phyloP scores from a whole-genome alignment of 768 basidiomycete species.

The Chalciporus piperatus region DNA sequence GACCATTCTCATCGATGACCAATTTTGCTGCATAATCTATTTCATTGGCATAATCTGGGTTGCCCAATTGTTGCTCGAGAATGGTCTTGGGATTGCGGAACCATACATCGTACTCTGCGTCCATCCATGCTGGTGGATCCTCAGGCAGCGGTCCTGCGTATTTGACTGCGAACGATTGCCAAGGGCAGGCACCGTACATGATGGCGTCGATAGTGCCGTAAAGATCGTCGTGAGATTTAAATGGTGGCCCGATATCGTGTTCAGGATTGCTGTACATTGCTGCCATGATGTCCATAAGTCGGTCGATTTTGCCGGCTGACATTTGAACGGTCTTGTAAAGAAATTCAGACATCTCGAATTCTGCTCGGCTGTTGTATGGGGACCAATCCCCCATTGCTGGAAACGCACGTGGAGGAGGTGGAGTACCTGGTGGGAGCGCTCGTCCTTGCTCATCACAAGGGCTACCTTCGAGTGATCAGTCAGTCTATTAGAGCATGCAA shows the following conservation, averaged over 20 bases:
- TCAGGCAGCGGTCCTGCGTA: conserved; percentile 20
- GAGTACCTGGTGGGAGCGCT: no score
- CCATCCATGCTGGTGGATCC: conserved; percentile 26
- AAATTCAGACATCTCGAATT: background rate
- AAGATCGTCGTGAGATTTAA: conserved; percentile 29
- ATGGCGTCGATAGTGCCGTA: conserved; percentile 35
- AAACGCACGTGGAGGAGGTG: no score
- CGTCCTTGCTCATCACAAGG: no score
- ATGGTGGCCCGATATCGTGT: conserved; percentile 19
- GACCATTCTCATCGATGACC: no score
- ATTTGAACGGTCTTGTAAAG: conserved; percentile 14
- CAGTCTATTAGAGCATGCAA: no score
- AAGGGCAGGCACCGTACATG: conserved; percentile 34
- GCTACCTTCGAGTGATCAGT: no score
- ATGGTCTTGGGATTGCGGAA: conserved; percentile 13
- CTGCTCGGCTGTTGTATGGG: no score
- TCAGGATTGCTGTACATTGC: background rate
- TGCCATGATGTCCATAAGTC: conserved; percentile 19
- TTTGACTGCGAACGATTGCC: conserved; percentile 31
- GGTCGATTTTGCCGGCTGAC: conserved; percentile 23
- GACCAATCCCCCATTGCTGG: no score
- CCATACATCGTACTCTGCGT: conserved; percentile 23
- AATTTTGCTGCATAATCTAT: no score
- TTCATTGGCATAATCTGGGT: no score
- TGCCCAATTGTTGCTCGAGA: no score